These are phyloP conservation scores for Drosera spatulata DNA, from an alignment of 179 eudicot genomes.

Conservation along the genomic window DNA sequence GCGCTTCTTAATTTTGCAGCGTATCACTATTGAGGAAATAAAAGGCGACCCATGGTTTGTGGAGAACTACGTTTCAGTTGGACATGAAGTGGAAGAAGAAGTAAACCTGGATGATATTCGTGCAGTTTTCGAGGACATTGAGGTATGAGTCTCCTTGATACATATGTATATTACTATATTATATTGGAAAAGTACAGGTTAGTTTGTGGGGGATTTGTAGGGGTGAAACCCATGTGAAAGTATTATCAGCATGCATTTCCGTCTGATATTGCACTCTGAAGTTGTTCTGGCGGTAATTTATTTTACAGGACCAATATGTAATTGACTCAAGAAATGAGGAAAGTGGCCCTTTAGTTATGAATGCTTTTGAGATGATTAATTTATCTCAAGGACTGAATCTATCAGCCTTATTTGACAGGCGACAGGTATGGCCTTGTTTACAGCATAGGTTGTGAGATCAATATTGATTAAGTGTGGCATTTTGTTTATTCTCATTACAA, in stretches of 20 bases:
- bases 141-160: slow-evolving; percentile 48
- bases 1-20: slow-evolving; percentile 46
- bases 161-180: too few relatives aligned
- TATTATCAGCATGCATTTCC: too few relatives aligned
- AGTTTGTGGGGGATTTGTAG: too few relatives aligned
- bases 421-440: too few relatives aligned
- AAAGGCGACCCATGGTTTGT: slow-evolving; percentile 70
- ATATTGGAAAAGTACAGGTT: too few relatives aligned
- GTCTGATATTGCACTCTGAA: not conserved
- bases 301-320: slow-evolving; percentile 67
- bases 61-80: slow-evolving; percentile 51
- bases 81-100: too few relatives aligned
- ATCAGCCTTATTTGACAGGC: slow-evolving; percentile 44
- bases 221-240: too few relatives aligned
- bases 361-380: slow-evolving; percentile 99
- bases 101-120: slow-evolving; percentile 78
- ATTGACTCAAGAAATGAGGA: slow-evolving; percentile 40
- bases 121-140: slow-evolving; percentile 88
- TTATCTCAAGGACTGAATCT: slow-evolving; percentile 66
- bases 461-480: too few relatives aligned
- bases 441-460: too few relatives aligned
- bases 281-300: slow-evolving; percentile 3
- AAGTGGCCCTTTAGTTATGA: slow-evolving; percentile 77
- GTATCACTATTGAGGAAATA: slow-evolving; percentile 70
- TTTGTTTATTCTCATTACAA: too few relatives aligned